These are phyloP conservation scores for Phyllosticta citriasiana DNA, from an alignment of 2,329 filamentous ascomycete species.

Conservation along the genomic window DNA sequence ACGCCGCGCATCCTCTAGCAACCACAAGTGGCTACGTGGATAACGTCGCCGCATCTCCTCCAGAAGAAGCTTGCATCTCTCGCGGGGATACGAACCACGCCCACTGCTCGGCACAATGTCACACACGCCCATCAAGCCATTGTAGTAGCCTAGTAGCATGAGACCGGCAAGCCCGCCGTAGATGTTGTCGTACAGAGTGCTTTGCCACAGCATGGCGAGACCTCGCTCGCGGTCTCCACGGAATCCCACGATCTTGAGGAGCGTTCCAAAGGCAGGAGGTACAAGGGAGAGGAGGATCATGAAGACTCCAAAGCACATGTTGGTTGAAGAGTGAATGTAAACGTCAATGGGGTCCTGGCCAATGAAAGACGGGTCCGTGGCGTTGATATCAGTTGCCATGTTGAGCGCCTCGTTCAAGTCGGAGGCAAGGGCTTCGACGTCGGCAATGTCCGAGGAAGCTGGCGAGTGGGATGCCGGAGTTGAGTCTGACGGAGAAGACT, in stretches of 20 bases:
- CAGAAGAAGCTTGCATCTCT: conserved; percentile 58
- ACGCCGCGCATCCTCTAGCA: conserved; percentile 77
- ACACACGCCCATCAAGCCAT: conserved; percentile 72
- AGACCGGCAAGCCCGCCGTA: conserved; percentile 87
- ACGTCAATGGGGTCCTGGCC: conserved; percentile 63
- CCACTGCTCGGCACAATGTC: conserved; percentile 67
- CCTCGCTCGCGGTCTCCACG: conserved; percentile 77
- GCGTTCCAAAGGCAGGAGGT: conserved; percentile 77
- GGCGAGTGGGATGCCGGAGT: conserved; percentile 14
- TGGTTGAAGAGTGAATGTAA: conserved; percentile 82
- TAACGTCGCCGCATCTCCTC: conserved; percentile 66
- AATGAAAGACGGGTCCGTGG: conserved; percentile 37
- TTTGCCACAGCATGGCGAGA: conserved; percentile 80
- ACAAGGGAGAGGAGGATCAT: conserved; percentile 85
- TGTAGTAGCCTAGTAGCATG: conserved; percentile 76
- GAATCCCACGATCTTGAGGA: conserved; percentile 85
- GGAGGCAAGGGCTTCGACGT: background rate
- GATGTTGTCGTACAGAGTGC: conserved; percentile 74
- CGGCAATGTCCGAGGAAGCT: background rate
- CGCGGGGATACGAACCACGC: conserved; percentile 52
- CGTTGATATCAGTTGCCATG: background rate
- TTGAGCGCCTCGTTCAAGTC: background rate
- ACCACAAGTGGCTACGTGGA: conserved; percentile 75
- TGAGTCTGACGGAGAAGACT: conserved; percentile 10
- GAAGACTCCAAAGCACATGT: conserved; percentile 81